Evolutionary conservation across 306 rosid species (phyloP).

Genomic region (Macrotyloma uniflorum): DNA sequence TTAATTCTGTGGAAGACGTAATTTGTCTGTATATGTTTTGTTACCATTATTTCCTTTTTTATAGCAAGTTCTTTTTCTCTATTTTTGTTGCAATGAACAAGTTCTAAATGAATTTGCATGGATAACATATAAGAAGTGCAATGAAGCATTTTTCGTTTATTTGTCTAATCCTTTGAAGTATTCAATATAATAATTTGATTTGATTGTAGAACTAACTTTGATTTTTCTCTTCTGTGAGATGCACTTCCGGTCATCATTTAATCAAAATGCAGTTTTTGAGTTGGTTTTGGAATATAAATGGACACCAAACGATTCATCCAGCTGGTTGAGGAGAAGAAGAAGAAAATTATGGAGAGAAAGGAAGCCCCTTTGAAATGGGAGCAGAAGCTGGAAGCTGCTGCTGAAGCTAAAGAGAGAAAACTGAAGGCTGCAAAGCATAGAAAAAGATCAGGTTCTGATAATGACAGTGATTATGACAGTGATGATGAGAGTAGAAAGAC

Average conservation of each 20-base stretch:
- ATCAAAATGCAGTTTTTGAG: conserved; percentile 81
- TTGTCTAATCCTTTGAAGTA: neutral
- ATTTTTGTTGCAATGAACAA: neutral
- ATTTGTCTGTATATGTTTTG: neutral
- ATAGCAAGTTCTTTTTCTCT: neutral
- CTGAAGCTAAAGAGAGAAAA: conserved; percentile 74
- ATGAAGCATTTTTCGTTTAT: neutral
- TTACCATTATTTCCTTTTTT: neutral
- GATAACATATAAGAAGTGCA: neutral
- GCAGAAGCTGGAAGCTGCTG: conserved; percentile 88
- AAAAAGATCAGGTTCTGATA: conserved; percentile 55
- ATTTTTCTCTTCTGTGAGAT: conserved; percentile 99
- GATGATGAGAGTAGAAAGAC: conserved; percentile 54
- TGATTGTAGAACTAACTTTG: conserved; percentile 78
- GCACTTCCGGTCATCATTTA: conserved; percentile 90
- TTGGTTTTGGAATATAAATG: conserved; percentile 68
- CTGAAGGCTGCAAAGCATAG: conserved; percentile 67
- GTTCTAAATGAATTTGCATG: neutral
- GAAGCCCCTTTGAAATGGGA: conserved; percentile 98
- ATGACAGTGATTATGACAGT: conserved; percentile 55
- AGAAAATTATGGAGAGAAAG: conserved; percentile 82
- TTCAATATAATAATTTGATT: neutral
- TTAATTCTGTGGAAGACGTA: neutral
- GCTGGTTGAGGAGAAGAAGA: conserved; percentile 94
- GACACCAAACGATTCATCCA: conserved; percentile 86